phyloP scores from a whole-genome alignment of 371 early-diverging fungal species.

The Entomophthora muscae region DNA sequence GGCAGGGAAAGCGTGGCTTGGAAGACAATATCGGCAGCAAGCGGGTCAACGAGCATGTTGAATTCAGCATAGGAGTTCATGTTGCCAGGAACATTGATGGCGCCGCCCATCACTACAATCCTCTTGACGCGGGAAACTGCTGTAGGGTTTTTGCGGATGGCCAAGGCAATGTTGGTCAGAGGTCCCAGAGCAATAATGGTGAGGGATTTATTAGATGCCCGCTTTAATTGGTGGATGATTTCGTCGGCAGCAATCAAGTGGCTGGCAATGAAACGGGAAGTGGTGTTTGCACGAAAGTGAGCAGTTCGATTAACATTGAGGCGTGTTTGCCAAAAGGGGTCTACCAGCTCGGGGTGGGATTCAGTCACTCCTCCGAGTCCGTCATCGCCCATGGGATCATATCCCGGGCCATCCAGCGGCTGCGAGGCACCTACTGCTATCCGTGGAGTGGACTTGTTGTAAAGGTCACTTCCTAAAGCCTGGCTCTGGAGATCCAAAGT shows the following conservation, averaged over 20 bases:
- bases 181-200: conserved; percentile 31
- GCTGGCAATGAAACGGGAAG: conserved; percentile 10
- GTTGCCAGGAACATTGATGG: conserved; percentile 18
- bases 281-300: too few species aligned
- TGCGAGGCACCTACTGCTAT: too few species aligned
- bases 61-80: conserved; percentile 29
- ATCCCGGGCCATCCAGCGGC: too few species aligned
- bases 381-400: conserved; percentile 26
- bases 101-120: conserved; percentile 29
- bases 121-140: conserved; percentile 25
- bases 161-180: conserved; percentile 31
- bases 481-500: too few species aligned
- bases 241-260: conserved; percentile 20
- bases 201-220: conserved; percentile 23
- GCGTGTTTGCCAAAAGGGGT: conserved; percentile 19
- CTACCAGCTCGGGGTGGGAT: conserved; percentile 19
- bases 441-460: too few species aligned
- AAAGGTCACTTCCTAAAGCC: too few species aligned
- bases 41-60: conserved; percentile 29
- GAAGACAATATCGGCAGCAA: conserved; percentile 26
- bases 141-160: conserved; percentile 23
- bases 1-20: too few species aligned
- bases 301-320: conserved; percentile 8
- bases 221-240: conserved; percentile 21
- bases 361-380: conserved; percentile 24